Conservation (phyloP, 768 basidiomycete genomes). For the Piloderma croceum region DNA sequence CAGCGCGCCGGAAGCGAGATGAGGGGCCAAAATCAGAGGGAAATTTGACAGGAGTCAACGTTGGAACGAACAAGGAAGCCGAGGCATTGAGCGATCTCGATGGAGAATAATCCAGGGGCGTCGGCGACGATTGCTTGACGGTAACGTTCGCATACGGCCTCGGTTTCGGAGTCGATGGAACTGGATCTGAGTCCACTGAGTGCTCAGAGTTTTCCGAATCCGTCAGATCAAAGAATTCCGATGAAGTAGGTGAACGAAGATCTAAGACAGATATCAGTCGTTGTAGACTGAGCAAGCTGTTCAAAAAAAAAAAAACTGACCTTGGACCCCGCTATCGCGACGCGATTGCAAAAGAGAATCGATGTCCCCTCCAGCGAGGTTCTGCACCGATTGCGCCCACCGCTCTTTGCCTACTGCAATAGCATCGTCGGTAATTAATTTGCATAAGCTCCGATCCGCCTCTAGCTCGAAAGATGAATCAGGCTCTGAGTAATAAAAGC, state of each 20-base stretch:
- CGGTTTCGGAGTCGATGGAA: constrained; percentile 48
- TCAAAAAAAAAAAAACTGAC: no score
- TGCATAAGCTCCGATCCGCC: constrained; percentile 9
- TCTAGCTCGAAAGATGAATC: constrained; percentile 13
- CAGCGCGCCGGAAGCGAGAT: no score
- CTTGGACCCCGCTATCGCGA: no score
- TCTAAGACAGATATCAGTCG: no score
- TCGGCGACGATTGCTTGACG: constrained; percentile 31
- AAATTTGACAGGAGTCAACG: constrained; percentile 25
- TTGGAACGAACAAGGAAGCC: constrained; percentile 42
- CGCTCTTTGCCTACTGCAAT: constrained; percentile 28
- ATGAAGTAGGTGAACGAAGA: no score
- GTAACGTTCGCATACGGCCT: constrained; percentile 33
- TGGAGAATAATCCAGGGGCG: constrained; percentile 15
- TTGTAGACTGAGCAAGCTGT: no score
- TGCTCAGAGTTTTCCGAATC: constrained; percentile 39
- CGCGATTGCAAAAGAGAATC: no score
- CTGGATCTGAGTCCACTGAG: constrained; percentile 35
- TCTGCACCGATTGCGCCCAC: constrained; percentile 40
- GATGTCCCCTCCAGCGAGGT: constrained; percentile 35
- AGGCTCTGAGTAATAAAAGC: constrained; percentile 30
- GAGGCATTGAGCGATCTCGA: constrained; percentile 34
- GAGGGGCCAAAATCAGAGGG: no score
- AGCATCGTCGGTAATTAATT: constrained; percentile 28
- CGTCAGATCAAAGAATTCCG: constrained; percentile 41